These are phyloP conservation scores for Cichorium intybus DNA, from an alignment of 140 eudicot genomes.

Conservation along the genomic window DNA sequence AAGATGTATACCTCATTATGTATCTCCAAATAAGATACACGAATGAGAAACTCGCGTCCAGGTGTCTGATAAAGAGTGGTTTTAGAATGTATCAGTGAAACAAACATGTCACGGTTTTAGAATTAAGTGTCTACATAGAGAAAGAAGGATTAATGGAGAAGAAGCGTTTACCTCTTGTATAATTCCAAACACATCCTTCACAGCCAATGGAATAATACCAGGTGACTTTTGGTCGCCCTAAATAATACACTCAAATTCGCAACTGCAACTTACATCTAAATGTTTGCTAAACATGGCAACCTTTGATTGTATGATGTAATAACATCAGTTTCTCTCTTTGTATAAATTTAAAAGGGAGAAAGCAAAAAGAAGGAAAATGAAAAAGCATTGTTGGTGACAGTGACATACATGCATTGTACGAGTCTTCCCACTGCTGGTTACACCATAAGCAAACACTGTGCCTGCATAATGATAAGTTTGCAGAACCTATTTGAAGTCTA, in stretches of 20 bases:
- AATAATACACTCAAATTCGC: slow-evolving; percentile 14
- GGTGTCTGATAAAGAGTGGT: slow-evolving; percentile 63
- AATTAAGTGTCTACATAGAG: slow-evolving; percentile 2
- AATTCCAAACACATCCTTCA: slow-evolving; percentile 84
- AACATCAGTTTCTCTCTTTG: too few species aligned
- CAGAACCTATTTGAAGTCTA: too few species aligned
- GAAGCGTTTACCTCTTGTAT: slow-evolving; percentile 71
- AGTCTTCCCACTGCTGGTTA: slow-evolving; percentile 97
- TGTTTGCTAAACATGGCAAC: too few species aligned
- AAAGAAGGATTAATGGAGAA: slow-evolving; percentile 6
- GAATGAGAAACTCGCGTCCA: slow-evolving; percentile 80
- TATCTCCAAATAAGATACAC: slow-evolving; percentile 87
- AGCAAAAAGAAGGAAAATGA: not conserved
- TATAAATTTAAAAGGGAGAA: slow-evolving; percentile 5
- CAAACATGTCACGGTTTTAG: slow-evolving; percentile 9
- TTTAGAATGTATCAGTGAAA: slow-evolving; percentile 14
- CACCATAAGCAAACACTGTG: slow-evolving; percentile 93
- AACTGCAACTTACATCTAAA: slow-evolving; percentile 3
- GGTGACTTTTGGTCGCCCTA: slow-evolving; percentile 96
- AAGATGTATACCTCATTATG: slow-evolving; percentile 72
- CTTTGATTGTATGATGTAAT: too few species aligned
- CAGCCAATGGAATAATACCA: slow-evolving; percentile 85
- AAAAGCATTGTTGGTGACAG: slow-evolving; percentile 1
- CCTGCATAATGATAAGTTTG: slow-evolving; percentile 51
- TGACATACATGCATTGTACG: slow-evolving; percentile 89